These are phyloP conservation scores for Talaromyces atroroseus DNA, from an alignment of 2,329 filamentous ascomycete species.

Conservation along the genomic window DNA sequence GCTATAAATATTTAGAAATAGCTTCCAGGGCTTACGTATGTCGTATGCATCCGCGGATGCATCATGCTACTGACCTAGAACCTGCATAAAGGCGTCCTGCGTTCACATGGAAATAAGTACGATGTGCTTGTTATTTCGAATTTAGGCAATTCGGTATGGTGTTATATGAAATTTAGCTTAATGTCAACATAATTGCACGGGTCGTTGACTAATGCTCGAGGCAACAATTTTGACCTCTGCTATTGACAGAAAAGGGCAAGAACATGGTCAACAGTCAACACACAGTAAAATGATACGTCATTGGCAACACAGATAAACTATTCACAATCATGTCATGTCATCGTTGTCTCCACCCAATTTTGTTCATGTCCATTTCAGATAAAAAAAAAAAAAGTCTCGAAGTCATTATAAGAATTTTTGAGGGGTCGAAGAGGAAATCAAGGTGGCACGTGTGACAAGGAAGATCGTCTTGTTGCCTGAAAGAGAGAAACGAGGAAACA, in stretches of 20 bases:
- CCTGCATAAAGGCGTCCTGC: no score
- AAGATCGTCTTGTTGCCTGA: background rate
- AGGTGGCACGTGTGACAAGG: background rate
- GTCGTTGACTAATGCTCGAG: background rate
- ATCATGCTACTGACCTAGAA: no score
- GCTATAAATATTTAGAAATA: no score
- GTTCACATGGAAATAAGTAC: no score
- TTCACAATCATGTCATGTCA: conserved; percentile 8
- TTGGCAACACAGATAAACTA: conserved; percentile 1
- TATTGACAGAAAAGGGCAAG: background rate
- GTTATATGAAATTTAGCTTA: background rate
- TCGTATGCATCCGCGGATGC: no score
- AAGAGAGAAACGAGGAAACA: conserved; percentile 5
- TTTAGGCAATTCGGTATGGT: background rate
- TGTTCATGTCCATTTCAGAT: conserved; percentile 10
- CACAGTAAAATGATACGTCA: background rate
- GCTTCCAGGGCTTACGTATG: no score
- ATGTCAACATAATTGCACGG: background rate
- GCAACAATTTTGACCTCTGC: background rate
- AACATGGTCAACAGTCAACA: background rate
- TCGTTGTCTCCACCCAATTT: conserved; percentile 4
- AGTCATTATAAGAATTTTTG: conserved; percentile 5
- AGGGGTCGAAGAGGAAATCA: background rate
- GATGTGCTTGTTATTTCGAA: background rate
- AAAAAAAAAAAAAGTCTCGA: conserved; percentile 13